Base-by-base conservation (phyloP, 306 rosid genomes). In the Purshia tridentata region DNA sequence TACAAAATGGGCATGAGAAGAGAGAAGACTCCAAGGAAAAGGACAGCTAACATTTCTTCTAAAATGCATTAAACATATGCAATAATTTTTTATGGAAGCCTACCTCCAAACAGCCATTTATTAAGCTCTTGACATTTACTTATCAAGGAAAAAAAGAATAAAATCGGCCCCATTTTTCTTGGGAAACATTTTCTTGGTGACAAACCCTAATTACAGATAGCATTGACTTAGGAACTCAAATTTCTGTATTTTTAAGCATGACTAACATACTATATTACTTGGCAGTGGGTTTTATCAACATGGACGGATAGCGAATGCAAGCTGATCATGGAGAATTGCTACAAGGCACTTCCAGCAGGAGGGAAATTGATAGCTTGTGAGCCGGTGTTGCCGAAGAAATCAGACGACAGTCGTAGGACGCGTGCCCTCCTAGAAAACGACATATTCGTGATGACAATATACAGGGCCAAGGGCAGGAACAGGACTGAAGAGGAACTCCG, bases 281-380 rank as follows among this genome's bases (percentile, higher is more conserved):
- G 75, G 82, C 88, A 93, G 97, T 94, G 98, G 97, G 76, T 91
- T 66, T 72, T 94, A 40, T 78, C 88, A 58, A 91, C 97, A 41
- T 91, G 98, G 98, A 94, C 97, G 2, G 98, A 94, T 18, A 83
- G 80, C 2, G 97, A 94, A 80, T 77, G 86, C 88, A 88, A 85
- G 82, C 13, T 49, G 53, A 86, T 94, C 42, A 70, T 94, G 92
- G 88, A 81, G 73, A 94, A 84, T 50, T 85, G 98, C 74, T 79
- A 75, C 90, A 84, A 86, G 62, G 86, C 98, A 39, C 84, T 94
- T 4, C 97, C 96, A 0, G 81, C 41, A 12, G 95, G 97, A 67
- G 97, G 97, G 3, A 94, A 88, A 72, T 13, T 94, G 84, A 91
- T 94, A 2, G 89, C 90, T 3, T 94, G 97, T 23, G 97, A 91